Evolutionary conservation across 106 monocot genomes (phyloP).

Genomic region (Xerophyta viscosa): DNA sequence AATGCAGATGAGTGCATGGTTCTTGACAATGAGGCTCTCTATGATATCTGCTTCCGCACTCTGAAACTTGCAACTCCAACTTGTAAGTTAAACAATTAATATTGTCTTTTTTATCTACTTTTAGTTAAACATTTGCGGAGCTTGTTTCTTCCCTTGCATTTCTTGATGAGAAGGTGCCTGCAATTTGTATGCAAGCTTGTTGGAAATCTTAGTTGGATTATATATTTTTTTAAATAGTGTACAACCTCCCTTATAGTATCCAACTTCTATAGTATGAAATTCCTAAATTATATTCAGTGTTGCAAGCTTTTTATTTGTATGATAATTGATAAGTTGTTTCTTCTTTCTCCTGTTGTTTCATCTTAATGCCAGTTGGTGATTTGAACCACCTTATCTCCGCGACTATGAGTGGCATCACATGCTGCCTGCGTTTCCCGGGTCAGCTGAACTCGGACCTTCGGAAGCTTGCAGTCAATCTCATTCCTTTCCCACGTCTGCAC

Average conservation of each 20-base stretch:
- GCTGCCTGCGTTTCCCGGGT: conserved; percentile 54
- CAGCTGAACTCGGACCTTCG: conserved; percentile 46
- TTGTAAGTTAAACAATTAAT: conserved; percentile 54
- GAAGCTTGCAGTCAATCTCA: conserved; percentile 37
- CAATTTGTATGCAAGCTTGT: no score
- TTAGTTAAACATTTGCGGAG: no score
- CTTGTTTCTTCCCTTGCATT: no score
- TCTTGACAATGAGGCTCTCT: conserved; percentile 64
- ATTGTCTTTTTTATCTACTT: no score
- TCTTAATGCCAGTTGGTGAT: conserved; percentile 38
- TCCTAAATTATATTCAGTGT: no score
- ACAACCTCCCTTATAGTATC: not conserved
- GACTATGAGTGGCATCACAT: conserved; percentile 60
- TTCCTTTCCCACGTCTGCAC: conserved; percentile 40
- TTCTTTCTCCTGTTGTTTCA: not conserved
- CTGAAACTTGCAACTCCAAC: conserved; percentile 65
- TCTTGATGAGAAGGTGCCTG: no score
- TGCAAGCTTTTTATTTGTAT: no score
- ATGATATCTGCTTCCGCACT: conserved; percentile 75
- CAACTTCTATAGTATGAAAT: not conserved
- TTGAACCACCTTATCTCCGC: conserved; percentile 57
- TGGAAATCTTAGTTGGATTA: no score
- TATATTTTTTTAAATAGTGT: not conserved
- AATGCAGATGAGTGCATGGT: conserved; percentile 81
- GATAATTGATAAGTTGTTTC: no score